Evolutionary conservation across 345 rosid species (phyloP).

Genomic region (Raphanus sativus): DNA sequence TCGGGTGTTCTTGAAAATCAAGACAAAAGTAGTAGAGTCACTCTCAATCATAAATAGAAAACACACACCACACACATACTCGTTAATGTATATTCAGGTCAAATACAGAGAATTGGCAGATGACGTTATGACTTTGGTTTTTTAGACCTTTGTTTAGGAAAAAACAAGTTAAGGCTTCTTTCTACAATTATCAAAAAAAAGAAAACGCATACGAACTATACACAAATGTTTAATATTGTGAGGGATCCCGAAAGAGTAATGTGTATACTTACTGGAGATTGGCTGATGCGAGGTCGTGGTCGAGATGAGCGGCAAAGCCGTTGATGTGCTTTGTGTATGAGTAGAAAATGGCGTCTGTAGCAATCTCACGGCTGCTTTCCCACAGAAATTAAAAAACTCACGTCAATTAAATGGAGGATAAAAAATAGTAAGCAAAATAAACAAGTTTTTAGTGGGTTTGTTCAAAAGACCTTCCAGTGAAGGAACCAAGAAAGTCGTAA

Average conservation of each 20-base stretch:
- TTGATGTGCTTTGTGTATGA: slow-evolving; percentile 79
- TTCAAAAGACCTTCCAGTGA: slow-evolving; percentile 56
- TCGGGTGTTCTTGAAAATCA: slow-evolving; percentile 59
- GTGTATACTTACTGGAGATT: slow-evolving; percentile 49
- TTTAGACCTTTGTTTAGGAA: not conserved
- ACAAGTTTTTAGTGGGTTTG: no score
- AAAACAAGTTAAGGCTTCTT: no score
- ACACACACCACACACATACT: not conserved
- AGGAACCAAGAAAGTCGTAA: slow-evolving; percentile 62
- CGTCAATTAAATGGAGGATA: not conserved
- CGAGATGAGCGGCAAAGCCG: slow-evolving; percentile 76
- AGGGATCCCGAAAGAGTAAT: not conserved
- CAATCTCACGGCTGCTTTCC: slow-evolving; percentile 46
- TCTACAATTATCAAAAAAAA: not conserved
- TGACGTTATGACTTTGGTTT: not conserved
- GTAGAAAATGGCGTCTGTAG: slow-evolving; percentile 59
- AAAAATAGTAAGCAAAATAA: not conserved
- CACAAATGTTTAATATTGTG: not conserved
- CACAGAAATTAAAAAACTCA: not conserved
- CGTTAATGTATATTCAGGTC: not conserved
- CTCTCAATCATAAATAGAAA: not conserved
- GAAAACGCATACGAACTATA: no score
- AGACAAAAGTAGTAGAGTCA: slow-evolving; percentile 23
- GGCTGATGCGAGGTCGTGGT: slow-evolving; percentile 53
- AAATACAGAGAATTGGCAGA: not conserved